phyloP scores from a whole-genome alignment of 179 eudicot genomes.

The Pouteria campechiana region DNA sequence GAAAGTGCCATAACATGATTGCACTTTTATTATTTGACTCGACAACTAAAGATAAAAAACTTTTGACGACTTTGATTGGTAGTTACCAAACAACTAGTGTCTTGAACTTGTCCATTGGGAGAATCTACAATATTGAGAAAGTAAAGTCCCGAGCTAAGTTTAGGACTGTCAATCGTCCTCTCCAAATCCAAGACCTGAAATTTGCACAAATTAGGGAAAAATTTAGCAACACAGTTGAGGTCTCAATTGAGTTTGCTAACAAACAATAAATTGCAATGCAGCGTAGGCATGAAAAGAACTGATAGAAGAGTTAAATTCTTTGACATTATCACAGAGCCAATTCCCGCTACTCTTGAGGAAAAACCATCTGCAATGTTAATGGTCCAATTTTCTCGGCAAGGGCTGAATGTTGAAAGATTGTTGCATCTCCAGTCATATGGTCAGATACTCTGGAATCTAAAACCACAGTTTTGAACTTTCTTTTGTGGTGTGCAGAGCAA shows the following conservation, averaged over 20 bases:
- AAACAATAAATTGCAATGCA: background rate
- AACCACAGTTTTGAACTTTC: background rate
- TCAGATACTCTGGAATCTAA: background rate
- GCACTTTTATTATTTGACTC: no score
- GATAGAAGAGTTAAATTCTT: background rate
- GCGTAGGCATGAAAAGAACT: background rate
- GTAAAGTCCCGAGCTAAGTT: background rate
- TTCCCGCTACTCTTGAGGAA: background rate
- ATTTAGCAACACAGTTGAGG: constrained; percentile 1
- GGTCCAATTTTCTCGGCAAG: no score
- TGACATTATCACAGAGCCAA: background rate
- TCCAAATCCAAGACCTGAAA: constrained; percentile 3
- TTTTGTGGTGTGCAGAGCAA: background rate
- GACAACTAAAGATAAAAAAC: no score
- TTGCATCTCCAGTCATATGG: constrained; percentile 1
- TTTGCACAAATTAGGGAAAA: background rate
- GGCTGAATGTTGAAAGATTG: background rate
- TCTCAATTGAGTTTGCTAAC: background rate
- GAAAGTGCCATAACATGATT: background rate
- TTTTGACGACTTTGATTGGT: no score
- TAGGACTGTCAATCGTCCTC: constrained; percentile 7
- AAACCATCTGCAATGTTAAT: no score
- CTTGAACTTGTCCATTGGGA: no score
- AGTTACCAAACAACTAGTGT: no score
- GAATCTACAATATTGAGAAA: background rate